phyloP scores from a whole-genome alignment of 2,329 filamentous ascomycete genomes.

The Hymenoscyphus occultus region DNA sequence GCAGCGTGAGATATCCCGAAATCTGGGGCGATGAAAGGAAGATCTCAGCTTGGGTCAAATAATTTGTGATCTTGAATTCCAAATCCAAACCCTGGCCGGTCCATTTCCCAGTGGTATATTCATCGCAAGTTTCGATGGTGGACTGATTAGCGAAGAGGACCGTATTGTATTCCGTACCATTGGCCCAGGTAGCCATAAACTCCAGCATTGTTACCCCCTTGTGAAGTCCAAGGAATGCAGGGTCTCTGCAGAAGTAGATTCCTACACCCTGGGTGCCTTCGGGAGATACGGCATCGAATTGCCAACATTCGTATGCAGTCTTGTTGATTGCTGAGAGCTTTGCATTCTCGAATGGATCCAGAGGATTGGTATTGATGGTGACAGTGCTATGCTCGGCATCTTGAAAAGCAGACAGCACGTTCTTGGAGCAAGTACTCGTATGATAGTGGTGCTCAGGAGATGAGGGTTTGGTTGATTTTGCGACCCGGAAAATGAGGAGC shows the following conservation, averaged over 20 bases:
- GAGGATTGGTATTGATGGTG: slow-evolving; percentile 51
- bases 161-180: slow-evolving; percentile 10
- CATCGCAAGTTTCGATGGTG: slow-evolving; percentile 1
- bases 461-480: not conserved
- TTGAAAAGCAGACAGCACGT: slow-evolving; percentile 5
- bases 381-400: slow-evolving; percentile 43
- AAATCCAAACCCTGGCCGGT: not conserved
- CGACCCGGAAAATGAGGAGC: not conserved
- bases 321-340: slow-evolving; percentile 14
- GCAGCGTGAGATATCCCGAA: slow-evolving; percentile 2
- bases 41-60: slow-evolving; percentile 2
- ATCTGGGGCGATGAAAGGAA: not conserved
- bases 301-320: slow-evolving; percentile 13
- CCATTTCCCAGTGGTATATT: slow-evolving; percentile 7
- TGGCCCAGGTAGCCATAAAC: slow-evolving; percentile 6
- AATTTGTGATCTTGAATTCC: slow-evolving; percentile 9
- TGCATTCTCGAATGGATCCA: slow-evolving; percentile 38
- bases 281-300: slow-evolving; percentile 12
- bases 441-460: not conserved
- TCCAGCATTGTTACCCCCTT: not conserved
- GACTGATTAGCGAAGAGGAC: slow-evolving; percentile 11
- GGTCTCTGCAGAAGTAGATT: slow-evolving; percentile 11
- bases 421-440: not conserved
- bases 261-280: slow-evolving; percentile 23
- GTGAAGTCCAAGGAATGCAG: not conserved